Conservation (phyloP, 768 basidiomycete species). For the Kwoniella dendrophila region DNA sequence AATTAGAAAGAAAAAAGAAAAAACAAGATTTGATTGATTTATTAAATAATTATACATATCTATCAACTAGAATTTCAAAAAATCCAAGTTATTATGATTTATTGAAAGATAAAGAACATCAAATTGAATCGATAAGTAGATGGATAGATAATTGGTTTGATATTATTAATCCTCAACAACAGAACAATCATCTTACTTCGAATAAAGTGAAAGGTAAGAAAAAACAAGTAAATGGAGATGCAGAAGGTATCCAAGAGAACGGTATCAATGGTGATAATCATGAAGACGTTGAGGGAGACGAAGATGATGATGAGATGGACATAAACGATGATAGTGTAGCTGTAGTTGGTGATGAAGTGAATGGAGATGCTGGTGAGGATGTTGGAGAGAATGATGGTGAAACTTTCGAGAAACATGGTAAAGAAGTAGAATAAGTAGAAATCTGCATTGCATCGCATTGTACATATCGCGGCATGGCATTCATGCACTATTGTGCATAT, state of each 20-base stretch:
- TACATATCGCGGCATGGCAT: neutral
- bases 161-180: too few species aligned
- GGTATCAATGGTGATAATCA: neutral
- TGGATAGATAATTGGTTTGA: conserved; percentile 63
- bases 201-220: conserved; percentile 1
- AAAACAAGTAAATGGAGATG: conserved; percentile 8
- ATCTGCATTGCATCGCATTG: neutral
- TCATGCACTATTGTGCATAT: neutral
- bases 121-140: conserved; percentile 67
- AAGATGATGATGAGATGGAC: conserved; percentile 2
- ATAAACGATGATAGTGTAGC: conserved; percentile 9
- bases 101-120: conserved; percentile 52
- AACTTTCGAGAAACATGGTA: conserved; percentile 13
- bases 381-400: conserved; percentile 26
- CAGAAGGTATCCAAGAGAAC: too few species aligned
- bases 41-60: conserved; percentile 79
- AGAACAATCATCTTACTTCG: too few species aligned
- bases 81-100: conserved; percentile 87
- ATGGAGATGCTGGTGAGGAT: conserved; percentile 17
- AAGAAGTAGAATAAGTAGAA: conserved; percentile 1
- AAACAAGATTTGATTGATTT: conserved; percentile 73
- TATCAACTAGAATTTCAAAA: conserved; percentile 67
- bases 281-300: neutral
- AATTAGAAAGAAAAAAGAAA: too few species aligned
- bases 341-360: conserved; percentile 15